phyloP scores from a whole-genome alignment of 2,329 filamentous ascomycete species.

The Colletotrichum graminicola region DNA sequence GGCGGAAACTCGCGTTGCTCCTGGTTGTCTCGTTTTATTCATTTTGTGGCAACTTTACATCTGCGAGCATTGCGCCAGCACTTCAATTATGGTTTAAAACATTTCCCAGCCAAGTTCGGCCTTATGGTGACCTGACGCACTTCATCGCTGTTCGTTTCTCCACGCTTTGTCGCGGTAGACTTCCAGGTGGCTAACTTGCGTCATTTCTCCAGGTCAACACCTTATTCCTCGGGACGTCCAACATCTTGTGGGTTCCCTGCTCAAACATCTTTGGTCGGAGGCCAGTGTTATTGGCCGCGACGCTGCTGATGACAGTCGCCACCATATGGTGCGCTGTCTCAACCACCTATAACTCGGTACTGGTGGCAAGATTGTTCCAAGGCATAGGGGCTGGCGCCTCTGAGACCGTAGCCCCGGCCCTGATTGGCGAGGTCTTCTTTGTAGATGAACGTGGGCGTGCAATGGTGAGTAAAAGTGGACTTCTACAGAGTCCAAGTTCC shows the following conservation, averaged over 20 bases:
- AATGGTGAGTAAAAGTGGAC: slow-evolving; percentile 44
- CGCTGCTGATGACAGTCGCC: slow-evolving; percentile 46
- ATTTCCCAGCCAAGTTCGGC: slow-evolving; percentile 47
- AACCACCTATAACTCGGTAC: slow-evolving; percentile 44
- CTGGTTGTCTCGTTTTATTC: slow-evolving; percentile 49
- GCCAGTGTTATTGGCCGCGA: slow-evolving; percentile 48
- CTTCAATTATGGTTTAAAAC: slow-evolving; percentile 49
- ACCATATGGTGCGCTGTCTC: slow-evolving; percentile 48
- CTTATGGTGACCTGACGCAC: slow-evolving; percentile 46
- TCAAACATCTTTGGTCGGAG: slow-evolving; percentile 53
- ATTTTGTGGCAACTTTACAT: slow-evolving; percentile 51
- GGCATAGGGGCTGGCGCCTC: slow-evolving; percentile 51
- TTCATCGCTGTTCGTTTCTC: slow-evolving; percentile 49
- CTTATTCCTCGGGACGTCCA: slow-evolving; percentile 50
- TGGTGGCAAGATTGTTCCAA: slow-evolving; percentile 50
- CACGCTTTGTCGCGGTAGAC: background rate
- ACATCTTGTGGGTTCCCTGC: slow-evolving; percentile 54
- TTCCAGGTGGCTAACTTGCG: background rate
- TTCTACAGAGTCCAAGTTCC: fast-evolving
- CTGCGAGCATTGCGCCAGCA: slow-evolving; percentile 50
- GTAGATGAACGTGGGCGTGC: slow-evolving; percentile 52
- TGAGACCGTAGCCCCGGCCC: slow-evolving; percentile 51
- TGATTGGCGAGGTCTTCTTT: slow-evolving; percentile 54
- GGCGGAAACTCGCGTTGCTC: slow-evolving; percentile 50
- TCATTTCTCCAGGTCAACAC: slow-evolving; percentile 48